These are phyloP conservation scores for Geranium brycei DNA, from an alignment of 345 rosid species.

Conservation along the genomic window DNA sequence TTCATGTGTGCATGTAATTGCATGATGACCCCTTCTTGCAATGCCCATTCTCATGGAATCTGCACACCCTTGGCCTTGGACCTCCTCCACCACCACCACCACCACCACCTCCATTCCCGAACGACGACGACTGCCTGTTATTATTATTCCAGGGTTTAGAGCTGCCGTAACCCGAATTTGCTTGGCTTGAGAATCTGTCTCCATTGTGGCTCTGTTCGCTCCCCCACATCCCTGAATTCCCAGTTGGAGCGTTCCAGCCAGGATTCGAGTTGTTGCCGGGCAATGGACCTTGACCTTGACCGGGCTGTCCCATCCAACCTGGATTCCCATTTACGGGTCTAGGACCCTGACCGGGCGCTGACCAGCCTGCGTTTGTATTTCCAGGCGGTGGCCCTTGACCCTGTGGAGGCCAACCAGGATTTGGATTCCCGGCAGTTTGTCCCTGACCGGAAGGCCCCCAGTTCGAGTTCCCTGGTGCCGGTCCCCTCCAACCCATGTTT, in stretches of 20 bases:
- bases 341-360: slow-evolving; percentile 23
- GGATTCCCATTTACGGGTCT: slow-evolving; percentile 21
- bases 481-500: slow-evolving; percentile 23
- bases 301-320: slow-evolving; percentile 41
- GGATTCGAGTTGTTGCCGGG: slow-evolving; percentile 21
- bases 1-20: slow-evolving; percentile 49
- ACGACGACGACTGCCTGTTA: slow-evolving; percentile 36
- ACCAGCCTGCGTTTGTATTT: slow-evolving; percentile 47
- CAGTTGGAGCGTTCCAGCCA: slow-evolving; percentile 5
- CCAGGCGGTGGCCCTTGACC: slow-evolving; percentile 45
- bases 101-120: slow-evolving; percentile 9
- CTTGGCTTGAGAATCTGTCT: slow-evolving; percentile 32
- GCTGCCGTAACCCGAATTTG: slow-evolving; percentile 47
- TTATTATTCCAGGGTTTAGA: slow-evolving; percentile 31
- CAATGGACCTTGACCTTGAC: slow-evolving; percentile 42
- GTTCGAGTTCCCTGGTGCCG: slow-evolving; percentile 4
- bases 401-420: slow-evolving; percentile 38
- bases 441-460: slow-evolving; percentile 44
- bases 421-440: slow-evolving; percentile 32
- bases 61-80: slow-evolving; percentile 47
- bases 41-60: slow-evolving; percentile 43
- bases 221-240: slow-evolving; percentile 40
- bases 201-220: slow-evolving; percentile 41
- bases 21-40: slow-evolving; percentile 70
- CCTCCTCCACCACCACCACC: slow-evolving; percentile 33